A percentile compares a stretch with the other conserved stretches of the same genome.
Conservation (phyloP, 192 early-diverging fungal species). For the Linnemannia schmuckeri region DNA sequence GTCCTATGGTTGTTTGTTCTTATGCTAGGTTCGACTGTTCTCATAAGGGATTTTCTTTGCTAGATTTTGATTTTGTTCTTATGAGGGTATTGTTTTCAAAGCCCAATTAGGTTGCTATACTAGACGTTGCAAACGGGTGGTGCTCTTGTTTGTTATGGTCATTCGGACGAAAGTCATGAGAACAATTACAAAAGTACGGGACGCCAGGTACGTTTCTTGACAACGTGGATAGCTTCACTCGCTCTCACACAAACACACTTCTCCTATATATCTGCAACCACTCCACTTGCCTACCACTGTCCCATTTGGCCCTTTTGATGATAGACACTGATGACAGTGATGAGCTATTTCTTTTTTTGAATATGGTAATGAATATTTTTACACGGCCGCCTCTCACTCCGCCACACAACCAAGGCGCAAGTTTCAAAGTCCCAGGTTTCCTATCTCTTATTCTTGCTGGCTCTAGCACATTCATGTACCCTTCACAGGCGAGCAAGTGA, state of each 20-base stretch:
- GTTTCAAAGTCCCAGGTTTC: neutral
- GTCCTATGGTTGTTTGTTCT: neutral
- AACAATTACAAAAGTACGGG: neutral
- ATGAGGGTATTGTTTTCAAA: neutral
- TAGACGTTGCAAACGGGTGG: neutral
- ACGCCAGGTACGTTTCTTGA: neutral
- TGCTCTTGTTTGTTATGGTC: neutral
- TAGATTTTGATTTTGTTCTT: neutral
- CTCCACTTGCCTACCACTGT: neutral
- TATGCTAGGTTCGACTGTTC: neutral
- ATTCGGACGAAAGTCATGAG: neutral
- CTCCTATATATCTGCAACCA: neutral
- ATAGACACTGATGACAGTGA: too few relatives aligned
- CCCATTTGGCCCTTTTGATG: neutral
- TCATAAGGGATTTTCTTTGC: neutral
- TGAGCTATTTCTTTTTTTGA: neutral
- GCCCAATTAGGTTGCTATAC: neutral
- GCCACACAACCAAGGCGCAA: neutral
- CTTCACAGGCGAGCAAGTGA: neutral
- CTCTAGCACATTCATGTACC: neutral
- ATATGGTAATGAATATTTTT: neutral
- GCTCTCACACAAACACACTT: neutral
- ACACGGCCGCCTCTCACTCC: neutral
- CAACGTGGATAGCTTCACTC: neutral
- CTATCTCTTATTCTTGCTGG: too few relatives aligned